Evolutionary conservation across 257 asterid species (phyloP).

Genomic region (Capsicum rhomboideum): DNA sequence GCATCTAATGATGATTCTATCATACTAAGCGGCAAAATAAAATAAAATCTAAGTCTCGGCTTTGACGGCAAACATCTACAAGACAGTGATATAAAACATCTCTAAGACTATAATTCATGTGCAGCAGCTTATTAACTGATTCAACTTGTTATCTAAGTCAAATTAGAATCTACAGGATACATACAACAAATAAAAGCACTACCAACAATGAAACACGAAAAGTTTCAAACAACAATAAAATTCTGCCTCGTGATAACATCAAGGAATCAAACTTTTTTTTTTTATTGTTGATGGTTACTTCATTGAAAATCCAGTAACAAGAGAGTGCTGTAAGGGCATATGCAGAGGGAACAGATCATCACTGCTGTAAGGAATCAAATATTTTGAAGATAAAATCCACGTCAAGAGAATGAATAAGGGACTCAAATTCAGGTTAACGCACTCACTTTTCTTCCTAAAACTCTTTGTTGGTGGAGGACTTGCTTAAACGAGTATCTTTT

Average conservation of each 20-base stretch:
- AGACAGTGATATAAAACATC: not conserved
- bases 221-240: not conserved
- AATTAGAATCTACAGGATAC: not conserved
- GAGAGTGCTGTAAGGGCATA: not conserved
- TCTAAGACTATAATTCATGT: not conserved
- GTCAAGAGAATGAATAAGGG: not conserved
- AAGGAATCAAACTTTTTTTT: not conserved
- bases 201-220: not conserved
- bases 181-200: not conserved
- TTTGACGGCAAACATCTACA: not conserved
- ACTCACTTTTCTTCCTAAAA: slow-evolving; percentile 60
- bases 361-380: not conserved
- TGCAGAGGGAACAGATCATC: not conserved
- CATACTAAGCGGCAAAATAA: not conserved
- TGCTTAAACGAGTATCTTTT: slow-evolving; percentile 89
- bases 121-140: not conserved
- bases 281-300: not conserved
- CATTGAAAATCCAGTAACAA: not conserved
- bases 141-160: not conserved
- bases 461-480: slow-evolving; percentile 81
- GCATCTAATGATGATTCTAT: not conserved
- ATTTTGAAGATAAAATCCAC: not conserved
- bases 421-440: not conserved
- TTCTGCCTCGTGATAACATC: not conserved
- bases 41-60: not conserved